These are phyloP conservation scores for Ophiocordyceps unilateralis DNA, from an alignment of 2,329 filamentous ascomycete genomes.

Conservation along the genomic window DNA sequence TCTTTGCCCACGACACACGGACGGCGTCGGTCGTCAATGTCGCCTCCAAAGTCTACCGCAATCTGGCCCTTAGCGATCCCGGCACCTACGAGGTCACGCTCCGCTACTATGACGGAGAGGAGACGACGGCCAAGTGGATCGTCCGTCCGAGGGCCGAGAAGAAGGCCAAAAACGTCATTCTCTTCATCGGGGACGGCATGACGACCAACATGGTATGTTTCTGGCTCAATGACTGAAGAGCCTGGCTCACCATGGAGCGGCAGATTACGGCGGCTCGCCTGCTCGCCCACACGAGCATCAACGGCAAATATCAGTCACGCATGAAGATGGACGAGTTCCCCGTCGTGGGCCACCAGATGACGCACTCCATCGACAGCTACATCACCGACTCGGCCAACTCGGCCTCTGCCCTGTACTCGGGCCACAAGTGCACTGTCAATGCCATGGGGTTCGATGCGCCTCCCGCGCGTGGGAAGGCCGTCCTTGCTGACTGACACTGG, in stretches of 20 bases:
- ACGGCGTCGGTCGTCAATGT: conserved; percentile 63
- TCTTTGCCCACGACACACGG: conserved; percentile 57
- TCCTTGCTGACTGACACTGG: not conserved
- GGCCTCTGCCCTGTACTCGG: conserved; percentile 63
- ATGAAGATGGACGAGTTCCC: conserved; percentile 73
- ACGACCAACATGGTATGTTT: conserved; percentile 49
- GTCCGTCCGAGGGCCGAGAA: conserved; percentile 53
- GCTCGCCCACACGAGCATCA: conserved; percentile 66
- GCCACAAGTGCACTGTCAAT: conserved; percentile 73
- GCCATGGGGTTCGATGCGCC: conserved; percentile 41
- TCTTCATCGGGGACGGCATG: conserved; percentile 67
- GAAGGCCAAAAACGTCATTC: conserved; percentile 69
- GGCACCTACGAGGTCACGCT: conserved; percentile 64
- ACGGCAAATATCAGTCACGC: conserved; percentile 63
- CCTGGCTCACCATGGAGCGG: not conserved
- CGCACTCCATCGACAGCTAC: conserved; percentile 68
- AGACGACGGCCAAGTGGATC: conserved; percentile 58
- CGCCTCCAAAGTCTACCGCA: conserved; percentile 60
- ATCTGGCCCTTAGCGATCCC: conserved; percentile 59
- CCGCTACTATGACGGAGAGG: conserved; percentile 55
- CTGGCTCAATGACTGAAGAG: not conserved
- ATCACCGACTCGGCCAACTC: conserved; percentile 81
- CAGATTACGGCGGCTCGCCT: conserved; percentile 60
- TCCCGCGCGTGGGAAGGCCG: too few species aligned
- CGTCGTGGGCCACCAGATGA: conserved; percentile 77